Percentiles rank a stretch among this genome's conserved stretches.
These are phyloP conservation scores for Starmerella ratchasimensis DNA, from an alignment of 805 yeast species.

Conservation along the genomic window DNA sequence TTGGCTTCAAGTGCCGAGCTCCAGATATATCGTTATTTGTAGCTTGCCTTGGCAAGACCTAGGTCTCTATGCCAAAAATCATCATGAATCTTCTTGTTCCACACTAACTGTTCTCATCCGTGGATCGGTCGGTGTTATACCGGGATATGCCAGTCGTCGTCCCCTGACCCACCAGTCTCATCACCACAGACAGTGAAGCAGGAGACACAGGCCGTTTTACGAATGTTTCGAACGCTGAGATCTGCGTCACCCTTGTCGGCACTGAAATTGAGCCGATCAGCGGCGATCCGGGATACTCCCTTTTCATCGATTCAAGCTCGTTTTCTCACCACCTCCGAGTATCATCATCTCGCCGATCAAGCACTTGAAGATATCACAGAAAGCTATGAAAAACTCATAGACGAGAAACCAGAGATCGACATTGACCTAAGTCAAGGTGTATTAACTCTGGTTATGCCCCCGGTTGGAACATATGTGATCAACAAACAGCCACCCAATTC, in stretches of 20 bases:
- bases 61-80: too few relatives aligned
- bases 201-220: too few relatives aligned
- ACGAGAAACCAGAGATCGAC: constrained; percentile 49
- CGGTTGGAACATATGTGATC: constrained; percentile 73
- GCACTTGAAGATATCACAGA: constrained; percentile 59
- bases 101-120: too few relatives aligned
- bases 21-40: too few relatives aligned
- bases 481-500: constrained; percentile 96
- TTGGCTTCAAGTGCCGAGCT: too few relatives aligned
- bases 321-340: constrained; percentile 30
- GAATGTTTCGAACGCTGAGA: neutral
- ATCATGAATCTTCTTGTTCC: too few relatives aligned
- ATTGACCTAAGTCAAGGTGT: constrained; percentile 80
- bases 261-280: too few relatives aligned
- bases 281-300: neutral
- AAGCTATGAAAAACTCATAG: constrained; percentile 54
- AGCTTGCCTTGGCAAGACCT: too few relatives aligned
- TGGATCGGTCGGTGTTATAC: too few relatives aligned
- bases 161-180: too few relatives aligned
- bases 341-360: constrained; percentile 49
- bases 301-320: constrained; percentile 3
- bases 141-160: too few relatives aligned
- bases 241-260: neutral
- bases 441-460: constrained; percentile 54
- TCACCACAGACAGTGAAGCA: too few relatives aligned